Evolutionary conservation across 345 rosid species (phyloP), one percentile per base, ranked within the genome.

Genomic region (Erodium maritimum): DNA sequence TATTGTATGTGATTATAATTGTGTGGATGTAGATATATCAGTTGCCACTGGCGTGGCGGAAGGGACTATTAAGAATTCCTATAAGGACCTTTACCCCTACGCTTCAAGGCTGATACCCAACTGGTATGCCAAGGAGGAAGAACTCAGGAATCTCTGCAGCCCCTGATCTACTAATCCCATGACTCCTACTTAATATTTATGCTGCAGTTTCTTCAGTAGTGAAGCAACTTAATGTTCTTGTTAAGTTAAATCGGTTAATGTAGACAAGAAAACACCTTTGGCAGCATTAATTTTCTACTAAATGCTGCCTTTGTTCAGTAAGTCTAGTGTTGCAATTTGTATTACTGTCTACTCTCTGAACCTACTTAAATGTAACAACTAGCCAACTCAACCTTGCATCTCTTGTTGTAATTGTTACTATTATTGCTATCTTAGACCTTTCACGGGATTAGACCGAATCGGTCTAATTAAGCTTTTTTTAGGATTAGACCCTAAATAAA

Each of bases 61-160:
- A 69, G 77, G 79, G 24, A 80, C 81, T 17, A 80, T 76, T 62
- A 76, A 69, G 75, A 80, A 80, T 55, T 56, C 69, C 20, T 80
- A 56, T 63, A 76, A 71, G 73, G 84, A 79, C 61, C 79, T 79
- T 51, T 24, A 52, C 59, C 79, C 79, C 52, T 79, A 76, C 56
- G 58, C 76, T 50, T 58, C 66, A 13, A 66, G 62, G 55, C 59
- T 79, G 50, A 65, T 79, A 54, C 84, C 84, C 0, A 62, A 62
- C 68, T 76, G 84, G 81, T 79, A 67, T 48, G 81, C 84, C 51
- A 71, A 64, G n/a, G 79, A 74, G 56, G 79, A 76, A 65, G 81
- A 76, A 53, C 58, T 71, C 61, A 73, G 70, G 56, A 59, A 34
- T 22, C 75, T 78, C 17, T 17, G 54, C 72, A 18, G 19, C 12